Percentiles rank a stretch among this genome's conserved stretches.
Conservation (phyloP, 768 basidiomycete species). For the Austroboletus eburneus region DNA sequence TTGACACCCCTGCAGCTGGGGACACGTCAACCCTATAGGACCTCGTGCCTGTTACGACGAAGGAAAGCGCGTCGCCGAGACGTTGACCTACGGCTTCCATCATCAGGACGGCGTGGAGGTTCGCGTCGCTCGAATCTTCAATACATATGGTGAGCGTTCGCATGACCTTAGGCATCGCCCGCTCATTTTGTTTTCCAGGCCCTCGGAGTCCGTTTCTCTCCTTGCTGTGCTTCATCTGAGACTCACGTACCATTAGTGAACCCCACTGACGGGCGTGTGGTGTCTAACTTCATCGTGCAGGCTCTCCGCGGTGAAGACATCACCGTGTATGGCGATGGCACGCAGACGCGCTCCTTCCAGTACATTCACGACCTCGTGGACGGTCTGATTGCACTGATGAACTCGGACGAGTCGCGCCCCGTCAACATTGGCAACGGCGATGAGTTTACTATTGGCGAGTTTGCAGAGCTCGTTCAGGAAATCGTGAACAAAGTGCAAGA, state of each 20-base stretch:
- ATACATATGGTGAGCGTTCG: conserved; percentile 66
- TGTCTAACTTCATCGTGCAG: conserved; percentile 98
- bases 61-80: conserved; percentile 98
- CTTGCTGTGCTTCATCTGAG: conserved; percentile 4
- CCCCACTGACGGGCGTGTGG: conserved; percentile 94
- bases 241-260: conserved; percentile 62
- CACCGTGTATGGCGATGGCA: conserved; percentile 94
- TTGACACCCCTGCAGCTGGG: conserved; percentile 61
- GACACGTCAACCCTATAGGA: conserved; percentile 97
- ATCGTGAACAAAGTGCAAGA: conserved; percentile 91
- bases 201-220: conserved; percentile 64
- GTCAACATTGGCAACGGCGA: conserved; percentile 96
- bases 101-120: conserved; percentile 94
- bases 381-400: conserved; percentile 92
- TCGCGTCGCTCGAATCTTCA: conserved; percentile 97
- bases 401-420: conserved; percentile 86
- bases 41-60: conserved; percentile 99
- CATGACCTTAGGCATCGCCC: not conserved
- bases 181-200: conserved; percentile 22
- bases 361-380: conserved; percentile 98
- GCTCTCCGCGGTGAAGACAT: conserved; percentile 95
- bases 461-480: conserved; percentile 88
- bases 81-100: conserved; percentile 93
- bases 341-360: conserved; percentile 93
- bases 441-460: conserved; percentile 94